Evolutionary conservation across 768 basidiomycete species (phyloP), one percentile per base, ranked within the genome.

Genomic region (Pisolithus sp.): DNA sequence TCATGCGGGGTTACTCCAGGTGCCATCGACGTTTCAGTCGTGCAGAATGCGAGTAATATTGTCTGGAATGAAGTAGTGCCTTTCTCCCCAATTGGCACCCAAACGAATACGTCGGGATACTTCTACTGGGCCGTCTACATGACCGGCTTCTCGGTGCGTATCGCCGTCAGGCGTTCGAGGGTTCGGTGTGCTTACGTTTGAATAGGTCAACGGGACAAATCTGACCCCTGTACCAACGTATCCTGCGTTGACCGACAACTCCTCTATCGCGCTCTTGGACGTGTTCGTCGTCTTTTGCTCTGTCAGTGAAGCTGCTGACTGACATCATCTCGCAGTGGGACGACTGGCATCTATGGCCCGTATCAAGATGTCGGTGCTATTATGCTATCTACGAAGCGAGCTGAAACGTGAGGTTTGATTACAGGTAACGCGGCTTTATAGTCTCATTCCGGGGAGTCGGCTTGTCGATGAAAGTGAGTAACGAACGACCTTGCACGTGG

Each of bases 41-140:
- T 91, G 15, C 71, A 66, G 24, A 79, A 88, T 62, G 62, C 72
- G 2, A 81, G 74, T 51, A 59, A 74, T 17, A 82, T 91, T 26
- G 75, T 73, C 46, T 91, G 89, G 89, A 85, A 84, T 55, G 76
- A 80, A 39, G 85, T 91, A 2, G 79, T 82, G 15, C 77, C 88
- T 12, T 91, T 91, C 59, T 72, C 81, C 18, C 89, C 89, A 4
- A 70, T 86, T 51, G 76, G 72, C 6, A 64, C 71, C 5, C 77
- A 79, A 56, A 77, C 69, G 54, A 83, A 80, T 54, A 63, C 73
- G 13, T 82, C 88, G 4, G 84, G 83, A 56, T 90, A 90, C 57
- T 69, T 91, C 42, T 81, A 84, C 53, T 91, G 89, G 89, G 78
- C 79, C 0, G 80, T 89, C 53, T 79, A 78, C 3, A 61, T 90